phyloP scores from a whole-genome alignment of 345 rosid genomes.

The Brassica nigra region DNA sequence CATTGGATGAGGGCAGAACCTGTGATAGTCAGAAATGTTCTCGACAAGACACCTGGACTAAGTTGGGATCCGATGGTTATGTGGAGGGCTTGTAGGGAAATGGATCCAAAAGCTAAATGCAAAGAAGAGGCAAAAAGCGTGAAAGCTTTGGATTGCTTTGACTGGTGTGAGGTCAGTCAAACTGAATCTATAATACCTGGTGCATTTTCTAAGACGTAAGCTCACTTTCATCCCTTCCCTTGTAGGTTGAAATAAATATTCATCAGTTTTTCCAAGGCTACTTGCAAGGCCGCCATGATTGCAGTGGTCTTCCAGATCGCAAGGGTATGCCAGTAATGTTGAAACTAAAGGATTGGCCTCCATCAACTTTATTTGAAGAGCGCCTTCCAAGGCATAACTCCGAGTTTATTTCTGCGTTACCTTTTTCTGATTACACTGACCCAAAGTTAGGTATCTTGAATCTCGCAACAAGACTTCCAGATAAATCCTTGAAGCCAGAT shows the following conservation, averaged over 20 bases:
- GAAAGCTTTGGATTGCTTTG: conserved; percentile 65
- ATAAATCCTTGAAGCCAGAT: conserved; percentile 63
- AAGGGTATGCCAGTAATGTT: conserved; percentile 58
- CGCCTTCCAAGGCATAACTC: conserved; percentile 69
- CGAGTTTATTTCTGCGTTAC: conserved; percentile 63
- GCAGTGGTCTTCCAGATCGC: neutral
- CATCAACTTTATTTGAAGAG: conserved; percentile 59
- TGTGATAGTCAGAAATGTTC: conserved; percentile 60
- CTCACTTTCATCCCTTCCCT: conserved; percentile 2
- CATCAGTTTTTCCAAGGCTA: conserved; percentile 71
- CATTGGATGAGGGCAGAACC: conserved; percentile 86
- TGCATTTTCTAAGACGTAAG: neutral
- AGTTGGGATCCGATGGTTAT: conserved; percentile 95
- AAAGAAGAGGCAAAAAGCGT: conserved; percentile 40
- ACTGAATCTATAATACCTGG: neutral
- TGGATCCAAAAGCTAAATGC: conserved; percentile 34
- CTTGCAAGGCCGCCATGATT: conserved; percentile 35
- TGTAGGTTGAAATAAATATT: conserved; percentile 63
- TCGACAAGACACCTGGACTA: conserved; percentile 61
- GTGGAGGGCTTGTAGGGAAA: conserved; percentile 78
- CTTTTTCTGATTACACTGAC: conserved; percentile 75
- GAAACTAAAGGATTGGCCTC: conserved; percentile 88
- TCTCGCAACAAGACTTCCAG: conserved; percentile 63
- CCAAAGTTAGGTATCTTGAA: conserved; percentile 59
- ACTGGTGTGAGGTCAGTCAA: conserved; percentile 47